phyloP scores from a whole-genome alignment of 2,329 filamentous ascomycete genomes.

The Pseudogymnoascus sp. region DNA sequence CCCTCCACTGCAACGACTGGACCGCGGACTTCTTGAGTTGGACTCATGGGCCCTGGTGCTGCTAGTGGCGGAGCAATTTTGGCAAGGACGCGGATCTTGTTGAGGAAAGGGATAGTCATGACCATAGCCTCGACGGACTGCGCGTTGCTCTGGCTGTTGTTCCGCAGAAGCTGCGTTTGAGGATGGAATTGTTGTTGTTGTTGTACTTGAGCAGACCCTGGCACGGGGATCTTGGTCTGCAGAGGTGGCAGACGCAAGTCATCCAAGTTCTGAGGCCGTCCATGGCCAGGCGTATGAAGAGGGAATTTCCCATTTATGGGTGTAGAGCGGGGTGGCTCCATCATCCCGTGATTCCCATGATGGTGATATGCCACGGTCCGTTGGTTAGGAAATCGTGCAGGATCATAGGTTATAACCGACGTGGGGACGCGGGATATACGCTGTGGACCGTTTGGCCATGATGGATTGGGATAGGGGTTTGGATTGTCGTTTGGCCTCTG shows the following conservation, averaged over 20 bases:
- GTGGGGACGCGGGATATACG: slow-evolving; percentile 15
- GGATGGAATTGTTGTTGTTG: slow-evolving; percentile 27
- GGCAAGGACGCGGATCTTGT: slow-evolving; percentile 69
- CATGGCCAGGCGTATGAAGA: slow-evolving; percentile 15
- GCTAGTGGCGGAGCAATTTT: slow-evolving; percentile 66
- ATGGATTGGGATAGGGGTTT: slow-evolving; percentile 27
- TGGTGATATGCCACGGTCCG: slow-evolving; percentile 14
- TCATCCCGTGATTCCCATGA: slow-evolving; percentile 18
- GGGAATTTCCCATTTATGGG: slow-evolving; percentile 22
- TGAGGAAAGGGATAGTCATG: slow-evolving; percentile 65
- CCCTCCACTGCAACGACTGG: slow-evolving; percentile 81
- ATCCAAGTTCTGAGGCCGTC: slow-evolving; percentile 22
- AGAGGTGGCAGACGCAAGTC: slow-evolving; percentile 30
- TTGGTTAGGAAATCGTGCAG: slow-evolving; percentile 30
- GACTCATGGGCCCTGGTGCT: slow-evolving; percentile 29
- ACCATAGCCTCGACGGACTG: slow-evolving; percentile 60
- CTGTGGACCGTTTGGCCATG: neutral
- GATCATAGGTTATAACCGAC: slow-evolving; percentile 32
- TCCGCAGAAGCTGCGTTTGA: slow-evolving; percentile 26
- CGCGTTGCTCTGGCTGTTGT: slow-evolving; percentile 34
- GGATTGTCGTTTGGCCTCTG: slow-evolving; percentile 32
- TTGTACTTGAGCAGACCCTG: slow-evolving; percentile 29
- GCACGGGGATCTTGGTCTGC: slow-evolving; percentile 23
- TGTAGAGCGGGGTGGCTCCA: slow-evolving; percentile 26
- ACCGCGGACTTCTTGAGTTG: slow-evolving; percentile 50